A percentile compares a stretch with the other conserved stretches of the same genome.
Evolutionary conservation across 2,329 filamentous ascomycete species (phyloP).

Genomic region (Arachnomyces sp.): DNA sequence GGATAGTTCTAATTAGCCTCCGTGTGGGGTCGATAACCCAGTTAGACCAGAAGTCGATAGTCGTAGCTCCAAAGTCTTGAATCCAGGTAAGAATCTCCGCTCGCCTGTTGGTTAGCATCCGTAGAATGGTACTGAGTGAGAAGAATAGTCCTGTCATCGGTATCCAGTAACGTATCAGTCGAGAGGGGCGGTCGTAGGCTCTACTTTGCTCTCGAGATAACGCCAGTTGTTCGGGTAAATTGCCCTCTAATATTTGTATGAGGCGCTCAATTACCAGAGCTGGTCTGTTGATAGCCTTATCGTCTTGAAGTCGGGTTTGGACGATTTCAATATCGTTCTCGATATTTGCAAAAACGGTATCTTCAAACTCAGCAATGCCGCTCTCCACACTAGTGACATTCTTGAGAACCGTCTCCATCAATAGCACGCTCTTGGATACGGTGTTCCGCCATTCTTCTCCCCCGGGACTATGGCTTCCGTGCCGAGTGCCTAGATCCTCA

Average conservation of each 20-base stretch:
- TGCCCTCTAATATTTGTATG: slow-evolving; percentile 54
- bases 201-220: slow-evolving; percentile 49
- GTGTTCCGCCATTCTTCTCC: slow-evolving; percentile 58
- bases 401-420: slow-evolving; percentile 78
- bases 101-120: slow-evolving; percentile 63
- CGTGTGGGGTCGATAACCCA: slow-evolving; percentile 84
- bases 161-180: slow-evolving; percentile 79
- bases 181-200: slow-evolving; percentile 66
- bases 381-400: slow-evolving; percentile 58
- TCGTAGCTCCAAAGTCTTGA: slow-evolving; percentile 65
- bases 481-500: slow-evolving; percentile 45
- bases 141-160: slow-evolving; percentile 62
- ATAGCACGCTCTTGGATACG: slow-evolving; percentile 67
- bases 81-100: slow-evolving; percentile 76
- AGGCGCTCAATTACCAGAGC: slow-evolving; percentile 27
- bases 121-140: slow-evolving; percentile 79
- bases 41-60: slow-evolving; percentile 87
- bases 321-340: slow-evolving; percentile 54
- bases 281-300: slow-evolving; percentile 22
- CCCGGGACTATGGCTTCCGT: slow-evolving; percentile 16
- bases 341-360: slow-evolving; percentile 48
- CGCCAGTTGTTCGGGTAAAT: slow-evolving; percentile 58
- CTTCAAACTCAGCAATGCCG: slow-evolving; percentile 46
- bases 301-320: slow-evolving; percentile 38
- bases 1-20: slow-evolving; percentile 82